These are phyloP conservation scores for Tuber indicum DNA, from an alignment of 495 filamentous ascomycete species.

Conservation along the genomic window DNA sequence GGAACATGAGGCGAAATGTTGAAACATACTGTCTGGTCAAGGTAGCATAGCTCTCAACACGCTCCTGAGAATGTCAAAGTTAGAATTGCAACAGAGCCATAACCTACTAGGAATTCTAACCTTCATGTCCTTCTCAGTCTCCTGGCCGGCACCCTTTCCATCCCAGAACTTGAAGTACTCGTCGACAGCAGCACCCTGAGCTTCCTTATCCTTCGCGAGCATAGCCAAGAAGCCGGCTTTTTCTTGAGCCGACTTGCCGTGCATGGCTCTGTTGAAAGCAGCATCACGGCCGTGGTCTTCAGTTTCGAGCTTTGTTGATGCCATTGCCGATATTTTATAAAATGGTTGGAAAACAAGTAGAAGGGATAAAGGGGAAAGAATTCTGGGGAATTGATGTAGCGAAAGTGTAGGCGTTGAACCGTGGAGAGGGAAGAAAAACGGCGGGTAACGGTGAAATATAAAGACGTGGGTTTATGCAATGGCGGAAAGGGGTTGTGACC, in stretches of 20 bases:
- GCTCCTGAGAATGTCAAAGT: conserved; percentile 50
- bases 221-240: conserved; percentile 72
- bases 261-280: conserved; percentile 83
- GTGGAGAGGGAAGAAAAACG: not conserved
- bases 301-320: conserved; percentile 66
- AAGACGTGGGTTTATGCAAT: conserved; percentile 3
- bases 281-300: conserved; percentile 88
- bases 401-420: conserved; percentile 8
- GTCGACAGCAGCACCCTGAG: conserved; percentile 83
- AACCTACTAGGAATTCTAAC: conserved; percentile 45
- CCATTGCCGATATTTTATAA: conserved; percentile 51
- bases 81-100: not conserved
- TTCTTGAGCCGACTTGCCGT: conserved; percentile 71
- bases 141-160: conserved; percentile 72
- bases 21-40: conserved; percentile 79
- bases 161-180: conserved; percentile 99
- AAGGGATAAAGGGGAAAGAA: conserved; percentile 9
- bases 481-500: conserved; percentile 16
- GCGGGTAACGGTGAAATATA: conserved; percentile 3
- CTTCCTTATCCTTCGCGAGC: conserved; percentile 71
- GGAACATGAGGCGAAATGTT: conserved; percentile 2
- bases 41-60: conserved; percentile 86
- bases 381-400: conserved; percentile 4
- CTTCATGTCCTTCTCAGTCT: conserved; percentile 76
- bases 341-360: conserved; percentile 5